Evolutionary conservation across 2,329 filamentous ascomycete species (phyloP).

Genomic region (Parascedosporium putredinis): DNA sequence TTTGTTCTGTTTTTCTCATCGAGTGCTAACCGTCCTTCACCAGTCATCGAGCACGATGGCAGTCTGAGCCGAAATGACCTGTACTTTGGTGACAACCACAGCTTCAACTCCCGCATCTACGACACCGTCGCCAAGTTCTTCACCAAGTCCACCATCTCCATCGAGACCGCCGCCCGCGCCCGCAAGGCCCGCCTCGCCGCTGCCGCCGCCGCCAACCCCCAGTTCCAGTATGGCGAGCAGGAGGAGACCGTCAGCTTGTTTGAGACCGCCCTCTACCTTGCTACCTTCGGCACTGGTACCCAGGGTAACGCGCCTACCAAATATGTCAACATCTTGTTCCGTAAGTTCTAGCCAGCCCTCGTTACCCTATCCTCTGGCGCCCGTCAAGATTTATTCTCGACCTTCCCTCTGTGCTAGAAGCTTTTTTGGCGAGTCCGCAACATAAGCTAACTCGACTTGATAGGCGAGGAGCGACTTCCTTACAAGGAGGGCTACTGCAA

Average conservation of each 20-base stretch:
- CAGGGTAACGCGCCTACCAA: conserved; percentile 13
- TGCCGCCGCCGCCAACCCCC: conserved; percentile 16
- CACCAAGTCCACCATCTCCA: conserved; percentile 16
- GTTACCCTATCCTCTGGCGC: too few species aligned
- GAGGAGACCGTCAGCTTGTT: conserved; percentile 12
- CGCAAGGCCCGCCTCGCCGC: conserved; percentile 16
- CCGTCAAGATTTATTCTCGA: conserved; percentile 4
- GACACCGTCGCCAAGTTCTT: conserved; percentile 14
- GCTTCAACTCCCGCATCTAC: conserved; percentile 19
- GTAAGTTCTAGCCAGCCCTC: too few species aligned
- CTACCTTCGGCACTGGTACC: conserved; percentile 14
- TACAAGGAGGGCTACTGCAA: not conserved
- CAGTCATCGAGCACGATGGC: conserved; percentile 25
- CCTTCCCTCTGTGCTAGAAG: too few species aligned
- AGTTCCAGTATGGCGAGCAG: conserved; percentile 13
- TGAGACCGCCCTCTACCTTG: conserved; percentile 15
- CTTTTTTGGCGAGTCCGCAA: too few species aligned
- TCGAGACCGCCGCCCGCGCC: conserved; percentile 19
- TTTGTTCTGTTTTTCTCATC: too few species aligned
- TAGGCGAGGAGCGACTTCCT: not conserved
- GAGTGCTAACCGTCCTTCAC: not conserved
- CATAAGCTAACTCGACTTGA: too few species aligned
- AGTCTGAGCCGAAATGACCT: conserved; percentile 20
- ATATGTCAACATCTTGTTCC: conserved; percentile 14
- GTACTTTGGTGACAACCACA: conserved; percentile 20